Evolutionary conservation across 2,329 filamentous ascomycete species (phyloP).

Genomic region (Lachnellula suecica): DNA sequence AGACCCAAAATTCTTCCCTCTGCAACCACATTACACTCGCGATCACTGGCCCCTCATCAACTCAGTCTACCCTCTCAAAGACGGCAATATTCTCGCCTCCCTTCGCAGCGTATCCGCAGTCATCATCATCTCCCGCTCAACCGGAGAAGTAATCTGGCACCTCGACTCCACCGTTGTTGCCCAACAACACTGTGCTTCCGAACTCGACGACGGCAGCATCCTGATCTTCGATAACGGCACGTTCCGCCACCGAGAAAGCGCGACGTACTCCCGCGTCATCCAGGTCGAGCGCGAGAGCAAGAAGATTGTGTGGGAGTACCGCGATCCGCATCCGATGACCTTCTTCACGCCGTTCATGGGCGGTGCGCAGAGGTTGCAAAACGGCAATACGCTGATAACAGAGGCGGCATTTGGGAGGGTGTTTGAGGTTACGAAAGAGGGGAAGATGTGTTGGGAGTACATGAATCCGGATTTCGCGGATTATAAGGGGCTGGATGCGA

Average conservation of each 20-base stretch:
- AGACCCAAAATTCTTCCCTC: constrained; percentile 36
- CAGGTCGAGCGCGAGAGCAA: constrained; percentile 37
- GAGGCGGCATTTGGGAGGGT: constrained; percentile 44
- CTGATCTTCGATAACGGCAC: constrained; percentile 47
- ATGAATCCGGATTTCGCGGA: constrained; percentile 40
- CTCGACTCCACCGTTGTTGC: constrained; percentile 39
- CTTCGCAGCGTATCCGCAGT: constrained; percentile 34
- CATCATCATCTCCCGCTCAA: constrained; percentile 40
- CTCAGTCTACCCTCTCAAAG: constrained; percentile 37
- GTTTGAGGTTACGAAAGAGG: constrained; percentile 42
- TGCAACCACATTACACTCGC: constrained; percentile 40
- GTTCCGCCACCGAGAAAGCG: constrained; percentile 39
- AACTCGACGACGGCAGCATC: constrained; percentile 41
- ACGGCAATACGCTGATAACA: constrained; percentile 43
- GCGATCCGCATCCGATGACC: constrained; percentile 30
- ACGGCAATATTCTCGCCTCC: constrained; percentile 41
- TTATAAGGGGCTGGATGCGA: constrained; percentile 38
- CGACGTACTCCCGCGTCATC: constrained; percentile 43
- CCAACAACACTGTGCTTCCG: constrained; percentile 45
- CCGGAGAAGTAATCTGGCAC: constrained; percentile 42
- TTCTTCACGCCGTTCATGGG: constrained; percentile 48
- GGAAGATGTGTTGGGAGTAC: constrained; percentile 44
- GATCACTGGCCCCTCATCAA: constrained; percentile 48
- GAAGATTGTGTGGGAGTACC: constrained; percentile 43
- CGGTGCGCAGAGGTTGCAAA: constrained; percentile 39